Evolutionary conservation across 257 asterid genomes (phyloP), one percentile per base, ranked within the genome.

Genomic region (Anisodus tanguticus): DNA sequence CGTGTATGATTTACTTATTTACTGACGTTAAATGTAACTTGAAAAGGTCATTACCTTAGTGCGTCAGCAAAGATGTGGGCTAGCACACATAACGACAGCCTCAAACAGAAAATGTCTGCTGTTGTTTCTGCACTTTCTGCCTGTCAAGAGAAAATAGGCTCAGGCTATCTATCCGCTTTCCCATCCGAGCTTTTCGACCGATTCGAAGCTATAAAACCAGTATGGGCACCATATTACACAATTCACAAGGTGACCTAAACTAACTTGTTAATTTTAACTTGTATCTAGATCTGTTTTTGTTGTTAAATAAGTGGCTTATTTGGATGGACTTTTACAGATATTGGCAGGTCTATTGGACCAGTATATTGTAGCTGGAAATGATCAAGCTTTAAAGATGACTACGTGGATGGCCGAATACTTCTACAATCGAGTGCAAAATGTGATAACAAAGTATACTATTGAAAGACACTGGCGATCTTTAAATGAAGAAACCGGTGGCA

Each of bases 171-270:
- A 64, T 93, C 98, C 12, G 98, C 98, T 59, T 97, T 97, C 66
- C 99, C 99, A 0, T 62, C 96, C 0, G 94, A 92, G 6, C 83
- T 82, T 3, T 97, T 97, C 15, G 97, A 97, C 83, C 92, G 93
- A 1, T 86, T 93, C 79, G 99, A 95, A 89, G 93, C 93, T 35
- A 45, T 93, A 68, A n/a, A 59, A 53, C 88, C 90, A 0, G 98
- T 97, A 5, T 95, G 98, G 99, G 98, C 98, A n/a, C 99, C 98
- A 1, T 95, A 95, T 84, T 95, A 94, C 88, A 94, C 99, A 2
- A 94, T 94, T 35, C 99, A 94, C 89, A 94, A 95, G 97, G 98
- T 95, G 22, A 35, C 26, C 76, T 35, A 35, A 64, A 83, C 81
- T 12, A 51, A 26, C 2, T 22, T 11, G 81, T 3, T 51, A 51